Evolutionary conservation across 1,139 yeast genomes (phyloP).

Genomic region (Debaryomycetaceae sp.): DNA sequence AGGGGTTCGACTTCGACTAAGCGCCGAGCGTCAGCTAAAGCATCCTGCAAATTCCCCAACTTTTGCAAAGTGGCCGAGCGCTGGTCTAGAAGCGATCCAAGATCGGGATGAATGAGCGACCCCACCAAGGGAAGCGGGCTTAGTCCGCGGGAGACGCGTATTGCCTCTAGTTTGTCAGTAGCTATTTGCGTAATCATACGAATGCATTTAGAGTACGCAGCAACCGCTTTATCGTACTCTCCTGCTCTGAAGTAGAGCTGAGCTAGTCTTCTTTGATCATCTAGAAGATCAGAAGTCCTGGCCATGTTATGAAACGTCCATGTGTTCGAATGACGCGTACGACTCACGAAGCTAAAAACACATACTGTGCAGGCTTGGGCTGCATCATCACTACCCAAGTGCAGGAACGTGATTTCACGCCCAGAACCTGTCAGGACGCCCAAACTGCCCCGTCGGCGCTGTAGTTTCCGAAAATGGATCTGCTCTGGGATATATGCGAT

Average conservation of each 20-base stretch:
- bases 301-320: too few relatives aligned
- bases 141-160: conserved; percentile 10
- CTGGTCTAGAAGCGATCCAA: conserved; percentile 29
- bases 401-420: too few relatives aligned
- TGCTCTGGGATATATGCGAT: too few relatives aligned
- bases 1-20: conserved; percentile 39
- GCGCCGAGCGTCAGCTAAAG: conserved; percentile 34
- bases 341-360: too few relatives aligned
- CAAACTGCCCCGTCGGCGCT: too few relatives aligned
- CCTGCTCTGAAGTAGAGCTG: conserved; percentile 22
- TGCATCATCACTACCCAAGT: too few relatives aligned
- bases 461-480: too few relatives aligned
- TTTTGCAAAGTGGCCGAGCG: conserved; percentile 54
- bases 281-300: conserved; percentile 10
- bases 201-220: conserved; percentile 6
- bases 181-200: conserved; percentile 8
- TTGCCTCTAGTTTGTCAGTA: conserved; percentile 6
- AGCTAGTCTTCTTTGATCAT: conserved; percentile 21
- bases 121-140: conserved; percentile 19
- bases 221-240: conserved; percentile 19
- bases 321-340: too few relatives aligned
- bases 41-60: conserved; percentile 24
- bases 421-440: too few relatives aligned
- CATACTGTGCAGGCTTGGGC: too few relatives aligned
- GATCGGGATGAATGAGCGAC: conserved; percentile 15